Conservation (phyloP, 1,284 basidiomycete species). For the Paramarasmius palmivorus region DNA sequence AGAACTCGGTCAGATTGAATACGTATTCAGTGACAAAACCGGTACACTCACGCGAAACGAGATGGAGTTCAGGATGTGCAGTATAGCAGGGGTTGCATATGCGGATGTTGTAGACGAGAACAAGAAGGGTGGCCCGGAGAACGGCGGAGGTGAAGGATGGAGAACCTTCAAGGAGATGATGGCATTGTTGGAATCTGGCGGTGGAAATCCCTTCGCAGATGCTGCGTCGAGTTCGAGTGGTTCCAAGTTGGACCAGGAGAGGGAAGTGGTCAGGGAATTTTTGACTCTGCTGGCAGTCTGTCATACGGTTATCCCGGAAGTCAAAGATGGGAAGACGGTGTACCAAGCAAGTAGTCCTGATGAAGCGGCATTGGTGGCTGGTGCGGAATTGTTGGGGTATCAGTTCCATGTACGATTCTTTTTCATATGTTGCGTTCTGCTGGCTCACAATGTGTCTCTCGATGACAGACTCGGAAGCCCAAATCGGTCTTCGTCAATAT, state of each 20-base stretch:
- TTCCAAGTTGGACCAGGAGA: constrained; percentile 39
- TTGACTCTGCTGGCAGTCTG: constrained; percentile 92
- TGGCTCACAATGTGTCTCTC: constrained; percentile 2
- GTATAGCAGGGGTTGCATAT: constrained; percentile 87
- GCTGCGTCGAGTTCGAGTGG: constrained; percentile 35
- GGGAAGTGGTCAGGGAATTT: constrained; percentile 80
- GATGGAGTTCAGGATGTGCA: constrained; percentile 97
- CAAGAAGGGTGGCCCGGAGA: constrained; percentile 70
- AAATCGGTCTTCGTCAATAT: constrained; percentile 91
- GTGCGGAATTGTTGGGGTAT: constrained; percentile 91
- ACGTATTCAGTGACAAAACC: constrained; percentile 98
- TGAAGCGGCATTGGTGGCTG: constrained; percentile 94
- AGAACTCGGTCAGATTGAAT: constrained; percentile 98
- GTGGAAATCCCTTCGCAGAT: constrained; percentile 58
- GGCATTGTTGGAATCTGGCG: constrained; percentile 46
- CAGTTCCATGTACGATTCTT: constrained; percentile 79
- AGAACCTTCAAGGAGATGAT: constrained; percentile 76
- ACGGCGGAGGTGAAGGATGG: constrained; percentile 54
- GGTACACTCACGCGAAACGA: constrained; percentile 97
- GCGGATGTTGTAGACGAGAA: constrained; percentile 87
- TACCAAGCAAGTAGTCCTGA: constrained; percentile 99
- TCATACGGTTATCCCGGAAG: constrained; percentile 98
- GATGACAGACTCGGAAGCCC: constrained; percentile 86
- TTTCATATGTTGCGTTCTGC: constrained; percentile 3
- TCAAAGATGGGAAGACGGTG: constrained; percentile 79